Evolutionary conservation across 306 rosid species (phyloP).

Genomic region (Glycyrrhiza uralensis): DNA sequence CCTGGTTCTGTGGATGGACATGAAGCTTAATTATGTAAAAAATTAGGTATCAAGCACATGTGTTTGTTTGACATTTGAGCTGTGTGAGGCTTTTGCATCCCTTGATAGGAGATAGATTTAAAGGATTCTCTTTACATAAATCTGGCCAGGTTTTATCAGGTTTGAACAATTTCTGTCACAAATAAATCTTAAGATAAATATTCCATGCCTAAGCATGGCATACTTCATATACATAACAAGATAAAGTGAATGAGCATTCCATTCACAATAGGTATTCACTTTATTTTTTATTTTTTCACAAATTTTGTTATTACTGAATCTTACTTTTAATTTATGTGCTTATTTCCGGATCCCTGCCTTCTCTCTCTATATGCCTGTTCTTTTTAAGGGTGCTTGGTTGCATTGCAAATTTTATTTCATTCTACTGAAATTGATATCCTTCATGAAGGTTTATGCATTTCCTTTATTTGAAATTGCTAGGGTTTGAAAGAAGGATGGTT

Average conservation of each 20-base stretch:
- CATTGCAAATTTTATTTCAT: conserved; percentile 4
- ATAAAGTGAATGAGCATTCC: conserved; percentile 13
- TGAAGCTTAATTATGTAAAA: neutral
- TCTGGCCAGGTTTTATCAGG: too few species aligned
- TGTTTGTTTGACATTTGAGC: neutral
- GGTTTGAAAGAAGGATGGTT: conserved; percentile 81
- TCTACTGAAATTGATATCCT: neutral
- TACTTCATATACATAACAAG: neutral
- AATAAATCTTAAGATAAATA: neutral
- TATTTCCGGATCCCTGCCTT: neutral
- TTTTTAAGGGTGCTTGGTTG: neutral
- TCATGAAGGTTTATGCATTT: conserved; percentile 13
- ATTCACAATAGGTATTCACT: neutral
- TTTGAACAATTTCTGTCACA: too few species aligned
- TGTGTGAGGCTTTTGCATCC: neutral
- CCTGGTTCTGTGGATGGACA: conserved; percentile 16
- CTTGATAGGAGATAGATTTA: neutral
- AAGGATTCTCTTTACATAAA: too few species aligned
- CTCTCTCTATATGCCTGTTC: neutral
- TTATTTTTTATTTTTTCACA: neutral
- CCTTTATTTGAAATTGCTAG: conserved; percentile 35
- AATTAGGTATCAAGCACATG: neutral
- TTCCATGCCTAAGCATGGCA: neutral
- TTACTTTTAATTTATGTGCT: neutral
- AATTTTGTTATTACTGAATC: neutral